These are phyloP conservation scores for Leccinum obscurum DNA, from an alignment of 768 basidiomycete species.

Conservation along the genomic window DNA sequence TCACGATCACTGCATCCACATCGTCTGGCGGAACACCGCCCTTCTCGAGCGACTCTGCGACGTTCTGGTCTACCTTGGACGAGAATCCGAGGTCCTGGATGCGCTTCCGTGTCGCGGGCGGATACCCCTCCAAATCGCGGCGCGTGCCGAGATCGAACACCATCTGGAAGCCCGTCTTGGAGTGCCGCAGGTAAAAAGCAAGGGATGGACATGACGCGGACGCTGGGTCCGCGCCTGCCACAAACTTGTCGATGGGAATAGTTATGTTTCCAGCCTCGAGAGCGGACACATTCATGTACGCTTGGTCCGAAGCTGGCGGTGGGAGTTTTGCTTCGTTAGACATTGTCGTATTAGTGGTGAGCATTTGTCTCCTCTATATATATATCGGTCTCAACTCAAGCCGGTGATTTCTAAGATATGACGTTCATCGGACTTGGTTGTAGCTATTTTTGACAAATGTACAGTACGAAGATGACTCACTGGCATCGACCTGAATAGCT, in stretches of 20 bases:
- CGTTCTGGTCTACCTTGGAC: constrained; percentile 33
- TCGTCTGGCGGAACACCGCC: constrained; percentile 48
- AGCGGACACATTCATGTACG: constrained; percentile 55
- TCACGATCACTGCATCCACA: constrained; percentile 46
- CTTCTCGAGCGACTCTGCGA: constrained; percentile 47
- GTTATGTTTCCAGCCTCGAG: constrained; percentile 51
- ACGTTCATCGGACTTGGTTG: too few species aligned
- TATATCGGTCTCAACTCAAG: neutral
- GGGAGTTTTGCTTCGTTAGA: constrained; percentile 11
- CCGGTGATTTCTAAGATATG: too few species aligned
- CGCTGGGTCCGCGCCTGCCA: constrained; percentile 36
- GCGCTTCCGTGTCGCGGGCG: constrained; percentile 33
- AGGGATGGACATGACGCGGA: constrained; percentile 43
- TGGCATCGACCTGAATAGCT: neutral
- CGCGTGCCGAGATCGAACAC: constrained; percentile 61
- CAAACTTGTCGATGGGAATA: constrained; percentile 38
- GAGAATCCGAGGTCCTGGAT: constrained; percentile 11
- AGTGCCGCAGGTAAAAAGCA: constrained; percentile 54
- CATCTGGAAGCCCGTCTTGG: constrained; percentile 37
- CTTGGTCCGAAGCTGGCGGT: constrained; percentile 36
- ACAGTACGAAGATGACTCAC: neutral
- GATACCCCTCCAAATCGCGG: constrained; percentile 44
- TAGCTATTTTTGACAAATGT: too few species aligned
- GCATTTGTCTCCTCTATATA: too few species aligned
- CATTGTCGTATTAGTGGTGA: neutral